Evolutionary conservation across 2,329 filamentous ascomycete genomes (phyloP).

Genomic region (Ophiostoma australiae): DNA sequence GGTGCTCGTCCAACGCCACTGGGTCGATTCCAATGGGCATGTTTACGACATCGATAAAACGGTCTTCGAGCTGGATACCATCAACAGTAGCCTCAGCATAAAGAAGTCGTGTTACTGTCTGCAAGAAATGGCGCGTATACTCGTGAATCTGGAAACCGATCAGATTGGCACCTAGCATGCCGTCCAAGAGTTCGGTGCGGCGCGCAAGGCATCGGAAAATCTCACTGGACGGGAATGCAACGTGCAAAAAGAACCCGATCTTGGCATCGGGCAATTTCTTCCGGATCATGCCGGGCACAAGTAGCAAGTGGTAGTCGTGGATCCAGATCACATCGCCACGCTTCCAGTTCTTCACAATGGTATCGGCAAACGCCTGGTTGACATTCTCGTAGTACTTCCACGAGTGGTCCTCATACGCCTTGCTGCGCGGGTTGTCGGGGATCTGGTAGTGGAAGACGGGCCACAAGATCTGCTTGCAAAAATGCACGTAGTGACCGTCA

Average conservation of each 20-base stretch:
- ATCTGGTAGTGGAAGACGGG: constrained; percentile 98
- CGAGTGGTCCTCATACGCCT: constrained; percentile 94
- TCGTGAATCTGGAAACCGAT: constrained; percentile 92
- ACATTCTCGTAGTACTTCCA: constrained; percentile 92
- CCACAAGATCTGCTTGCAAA: constrained; percentile 97
- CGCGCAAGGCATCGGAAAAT: constrained; percentile 89
- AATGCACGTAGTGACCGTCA: constrained; percentile 90
- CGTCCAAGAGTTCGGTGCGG: constrained; percentile 80
- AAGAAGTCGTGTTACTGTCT: constrained; percentile 88
- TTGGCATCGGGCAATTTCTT: constrained; percentile 87
- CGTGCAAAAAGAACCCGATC: constrained; percentile 94
- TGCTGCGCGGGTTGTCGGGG: constrained; percentile 95
- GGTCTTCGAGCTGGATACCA: constrained; percentile 84
- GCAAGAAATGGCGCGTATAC: constrained; percentile 88
- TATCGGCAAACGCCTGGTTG: constrained; percentile 89
- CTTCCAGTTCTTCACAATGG: constrained; percentile 88
- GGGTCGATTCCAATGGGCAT: constrained; percentile 91
- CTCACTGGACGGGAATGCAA: constrained; percentile 91
- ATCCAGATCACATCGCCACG: constrained; percentile 90
- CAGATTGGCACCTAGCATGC: constrained; percentile 87
- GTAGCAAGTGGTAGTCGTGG: constrained; percentile 88
- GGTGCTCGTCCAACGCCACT: constrained; percentile 64
- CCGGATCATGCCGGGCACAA: constrained; percentile 84
- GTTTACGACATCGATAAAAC: constrained; percentile 83
- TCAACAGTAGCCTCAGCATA: constrained; percentile 85